Conservation (phyloP, 176 grass and related monocot species). For the Alopecurus myosuroides region DNA sequence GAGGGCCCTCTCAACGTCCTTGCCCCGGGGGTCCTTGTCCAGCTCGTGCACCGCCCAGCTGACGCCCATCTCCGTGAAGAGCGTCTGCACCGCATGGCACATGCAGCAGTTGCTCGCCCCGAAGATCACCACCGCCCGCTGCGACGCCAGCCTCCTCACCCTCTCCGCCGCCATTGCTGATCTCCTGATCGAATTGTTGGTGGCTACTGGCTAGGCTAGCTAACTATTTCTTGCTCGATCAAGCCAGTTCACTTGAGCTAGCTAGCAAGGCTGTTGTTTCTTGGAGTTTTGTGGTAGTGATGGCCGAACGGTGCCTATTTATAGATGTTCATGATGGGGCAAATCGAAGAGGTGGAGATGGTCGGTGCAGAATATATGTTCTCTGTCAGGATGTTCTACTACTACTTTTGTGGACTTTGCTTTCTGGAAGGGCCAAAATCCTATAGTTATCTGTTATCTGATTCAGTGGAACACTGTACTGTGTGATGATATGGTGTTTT, state of each 20-base stretch:
- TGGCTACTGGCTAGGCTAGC: too few species aligned
- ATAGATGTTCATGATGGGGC: not conserved
- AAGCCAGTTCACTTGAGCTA: too few species aligned
- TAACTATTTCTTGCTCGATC: too few species aligned
- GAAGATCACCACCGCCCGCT: slow-evolving; percentile 69
- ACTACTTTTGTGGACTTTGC: slow-evolving; percentile 11
- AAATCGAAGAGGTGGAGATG: not conserved
- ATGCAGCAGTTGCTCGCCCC: slow-evolving; percentile 59
- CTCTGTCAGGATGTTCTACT: not conserved
- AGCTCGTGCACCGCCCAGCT: slow-evolving; percentile 48
- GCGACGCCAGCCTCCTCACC: slow-evolving; percentile 39
- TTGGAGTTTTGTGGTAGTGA: not conserved
- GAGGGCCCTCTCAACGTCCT: slow-evolving; percentile 49
- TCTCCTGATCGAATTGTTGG: not conserved
- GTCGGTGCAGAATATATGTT: not conserved
- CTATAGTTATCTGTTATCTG: not conserved
- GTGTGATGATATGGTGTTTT: not conserved
- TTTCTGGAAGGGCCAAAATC: slow-evolving; percentile 12
- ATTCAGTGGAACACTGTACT: not conserved
- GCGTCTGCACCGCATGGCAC: slow-evolving; percentile 59
- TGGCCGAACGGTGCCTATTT: not conserved
- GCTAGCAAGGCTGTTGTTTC: not conserved
- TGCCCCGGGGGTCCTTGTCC: slow-evolving; percentile 46
- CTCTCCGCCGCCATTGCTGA: slow-evolving; percentile 39
- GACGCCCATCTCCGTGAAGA: slow-evolving; percentile 53